Evolutionary conservation across 2,329 filamentous ascomycete genomes (phyloP).

Genomic region (Drechslerella dactyloides): DNA sequence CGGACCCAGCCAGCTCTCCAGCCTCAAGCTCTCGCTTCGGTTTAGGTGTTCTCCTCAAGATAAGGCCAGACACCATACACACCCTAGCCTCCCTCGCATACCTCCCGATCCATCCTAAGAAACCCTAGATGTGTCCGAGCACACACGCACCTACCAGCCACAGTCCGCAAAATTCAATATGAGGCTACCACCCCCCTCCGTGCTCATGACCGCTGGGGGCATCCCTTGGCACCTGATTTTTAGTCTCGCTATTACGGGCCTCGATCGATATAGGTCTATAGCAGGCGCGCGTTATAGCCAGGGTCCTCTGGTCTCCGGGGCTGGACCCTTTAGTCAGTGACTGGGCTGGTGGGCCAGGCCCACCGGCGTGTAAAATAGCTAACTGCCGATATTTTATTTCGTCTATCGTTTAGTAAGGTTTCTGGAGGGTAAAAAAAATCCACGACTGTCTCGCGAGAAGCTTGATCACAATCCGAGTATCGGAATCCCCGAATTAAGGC

Average conservation of each 20-base stretch:
- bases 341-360: not conserved
- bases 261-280: conserved; percentile 9
- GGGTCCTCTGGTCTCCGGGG: conserved; percentile 9
- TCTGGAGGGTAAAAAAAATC: too few relatives aligned
- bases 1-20: not conserved
- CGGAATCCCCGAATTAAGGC: too few relatives aligned
- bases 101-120: not conserved
- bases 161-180: not conserved
- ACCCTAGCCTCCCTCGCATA: not conserved
- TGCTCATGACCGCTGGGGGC: not conserved
- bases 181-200: not conserved
- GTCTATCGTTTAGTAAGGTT: too few relatives aligned
- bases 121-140: conserved; percentile 3
- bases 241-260: not conserved
- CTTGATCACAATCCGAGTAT: too few relatives aligned
- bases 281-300: conserved; percentile 9
- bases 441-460: too few relatives aligned
- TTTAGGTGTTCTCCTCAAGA: not conserved
- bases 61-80: not conserved
- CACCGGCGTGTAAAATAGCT: too few relatives aligned
- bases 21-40: not conserved
- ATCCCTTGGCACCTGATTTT: conserved; percentile 8
- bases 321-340: not conserved
- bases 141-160: conserved; percentile 2
- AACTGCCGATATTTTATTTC: too few relatives aligned